Conservation (phyloP, 1,139 yeast genomes). For the Geotrichum carabidarum region DNA sequence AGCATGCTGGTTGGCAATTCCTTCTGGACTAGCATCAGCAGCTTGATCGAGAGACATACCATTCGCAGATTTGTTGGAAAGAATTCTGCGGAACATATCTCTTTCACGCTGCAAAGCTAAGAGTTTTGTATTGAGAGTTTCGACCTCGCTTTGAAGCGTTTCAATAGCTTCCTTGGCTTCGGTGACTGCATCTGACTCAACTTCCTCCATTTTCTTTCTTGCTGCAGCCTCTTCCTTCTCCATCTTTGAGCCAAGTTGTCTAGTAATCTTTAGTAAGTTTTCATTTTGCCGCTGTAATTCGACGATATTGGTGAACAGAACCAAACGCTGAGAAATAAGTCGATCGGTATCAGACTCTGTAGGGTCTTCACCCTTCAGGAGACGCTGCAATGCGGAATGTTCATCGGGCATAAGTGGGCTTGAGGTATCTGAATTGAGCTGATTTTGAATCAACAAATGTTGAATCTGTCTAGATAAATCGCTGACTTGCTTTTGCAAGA, state of each 20-base stretch:
- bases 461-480: slow-evolving; percentile 82
- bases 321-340: slow-evolving; percentile 66
- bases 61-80: slow-evolving; percentile 30
- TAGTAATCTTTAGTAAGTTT: slow-evolving; percentile 58
- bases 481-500: slow-evolving; percentile 49
- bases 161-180: slow-evolving; percentile 77
- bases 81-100: slow-evolving; percentile 55
- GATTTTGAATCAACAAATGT: slow-evolving; percentile 61
- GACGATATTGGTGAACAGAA: slow-evolving; percentile 58
- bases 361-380: slow-evolving; percentile 36
- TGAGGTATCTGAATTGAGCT: slow-evolving; percentile 46
- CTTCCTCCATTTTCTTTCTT: slow-evolving; percentile 42
- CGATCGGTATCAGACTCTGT: slow-evolving; percentile 61
- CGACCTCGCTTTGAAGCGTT: slow-evolving; percentile 59
- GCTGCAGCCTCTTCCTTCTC: slow-evolving; percentile 50
- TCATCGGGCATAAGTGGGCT: slow-evolving; percentile 55
- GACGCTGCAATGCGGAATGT: slow-evolving; percentile 48
- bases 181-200: slow-evolving; percentile 56
- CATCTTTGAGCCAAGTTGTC: slow-evolving; percentile 64
- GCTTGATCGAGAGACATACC: slow-evolving; percentile 21
- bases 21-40: slow-evolving; percentile 18
- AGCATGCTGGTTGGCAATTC: slow-evolving; percentile 29
- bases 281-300: slow-evolving; percentile 73
- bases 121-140: slow-evolving; percentile 46
- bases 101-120: slow-evolving; percentile 57